Base-by-base conservation (phyloP, 768 basidiomycete genomes). In the Lactarius akahatsu region DNA sequence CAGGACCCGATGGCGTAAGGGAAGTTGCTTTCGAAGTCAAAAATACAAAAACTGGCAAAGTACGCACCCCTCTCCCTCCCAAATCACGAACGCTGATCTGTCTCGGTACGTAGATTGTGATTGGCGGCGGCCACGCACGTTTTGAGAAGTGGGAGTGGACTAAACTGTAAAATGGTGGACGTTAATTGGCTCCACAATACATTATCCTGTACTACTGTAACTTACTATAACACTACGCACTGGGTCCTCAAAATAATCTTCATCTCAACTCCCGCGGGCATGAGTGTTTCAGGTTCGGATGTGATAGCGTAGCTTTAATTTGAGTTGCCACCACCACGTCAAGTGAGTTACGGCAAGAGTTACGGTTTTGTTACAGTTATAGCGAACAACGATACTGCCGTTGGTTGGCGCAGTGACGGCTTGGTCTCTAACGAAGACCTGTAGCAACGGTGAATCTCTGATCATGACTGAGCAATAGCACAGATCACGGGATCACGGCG, bases 11-110 rank as follows among this genome's bases (percentile, higher is more conserved):
- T 28, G 80, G 77, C n/a, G 75, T 75, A 43, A 74, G 73, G 9
- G 79, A 81, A 69, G 66, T 81, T 26, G 70, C 74, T 9, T 81
- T 81, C 63, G 75, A 75, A 36, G 78, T 77, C 52, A 80, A 76
- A 72, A 75, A 80, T 57, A 45, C 76, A 40, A 74, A 71, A 30
- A 76, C 73, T 3, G 81, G 79, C 4, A 81, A 81, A 76, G 77
- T 80, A 40, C 52, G 76, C 23, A 13, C n/a, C n/a, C n/a, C 13
- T 5, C 47, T 23, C 47, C 4, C 4, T 3, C 23, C 47, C 4
- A 11, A 50, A 10, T 23, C 4, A 0, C 47, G 23, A 11, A 4
- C n/a, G n/a, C 23, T 50, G 11, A 50, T 47, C 3, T 47, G 45
- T 11, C 47, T 50, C 20, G 20, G 47, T 50, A 5, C 23, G 13